Evolutionary conservation across 192 early-diverging fungal genomes (phyloP).

Genomic region (Backusella westeae): DNA sequence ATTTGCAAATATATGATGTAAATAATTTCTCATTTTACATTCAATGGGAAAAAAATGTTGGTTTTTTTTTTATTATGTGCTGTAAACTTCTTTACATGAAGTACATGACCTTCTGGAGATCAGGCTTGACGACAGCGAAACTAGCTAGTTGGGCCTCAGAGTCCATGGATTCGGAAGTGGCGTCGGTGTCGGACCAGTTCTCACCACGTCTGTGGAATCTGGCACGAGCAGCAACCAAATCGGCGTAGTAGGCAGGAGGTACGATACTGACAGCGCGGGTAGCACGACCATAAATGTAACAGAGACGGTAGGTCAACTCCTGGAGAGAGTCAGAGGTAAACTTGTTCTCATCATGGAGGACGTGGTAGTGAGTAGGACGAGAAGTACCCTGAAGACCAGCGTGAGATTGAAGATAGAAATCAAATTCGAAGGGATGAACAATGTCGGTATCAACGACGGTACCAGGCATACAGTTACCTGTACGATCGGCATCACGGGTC

Average conservation of each 20-base stretch:
- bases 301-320: conserved; percentile 85
- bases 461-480: conserved; percentile 82
- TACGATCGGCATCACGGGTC: conserved; percentile 59
- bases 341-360: conserved; percentile 85
- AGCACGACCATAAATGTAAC: conserved; percentile 87
- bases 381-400: conserved; percentile 91
- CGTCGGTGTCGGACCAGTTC: conserved; percentile 41
- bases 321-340: conserved; percentile 81
- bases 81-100: neutral
- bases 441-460: conserved; percentile 74
- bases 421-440: conserved; percentile 78
- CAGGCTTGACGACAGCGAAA: conserved; percentile 43
- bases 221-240: conserved; percentile 86
- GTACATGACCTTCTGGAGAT: conserved; percentile 54
- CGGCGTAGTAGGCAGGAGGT: conserved; percentile 93
- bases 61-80: neutral
- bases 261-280: conserved; percentile 86
- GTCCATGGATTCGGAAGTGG: conserved; percentile 32
- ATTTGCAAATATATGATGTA: neutral
- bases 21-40: neutral
- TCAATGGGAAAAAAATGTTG: neutral
- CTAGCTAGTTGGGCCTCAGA: conserved; percentile 26
- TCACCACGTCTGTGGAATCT: conserved; percentile 79
- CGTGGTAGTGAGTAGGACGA: conserved; percentile 88
- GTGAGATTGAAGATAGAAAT: conserved; percentile 92